phyloP scores from a whole-genome alignment of 2,329 filamentous ascomycete genomes.

The Xylaria sp. region DNA sequence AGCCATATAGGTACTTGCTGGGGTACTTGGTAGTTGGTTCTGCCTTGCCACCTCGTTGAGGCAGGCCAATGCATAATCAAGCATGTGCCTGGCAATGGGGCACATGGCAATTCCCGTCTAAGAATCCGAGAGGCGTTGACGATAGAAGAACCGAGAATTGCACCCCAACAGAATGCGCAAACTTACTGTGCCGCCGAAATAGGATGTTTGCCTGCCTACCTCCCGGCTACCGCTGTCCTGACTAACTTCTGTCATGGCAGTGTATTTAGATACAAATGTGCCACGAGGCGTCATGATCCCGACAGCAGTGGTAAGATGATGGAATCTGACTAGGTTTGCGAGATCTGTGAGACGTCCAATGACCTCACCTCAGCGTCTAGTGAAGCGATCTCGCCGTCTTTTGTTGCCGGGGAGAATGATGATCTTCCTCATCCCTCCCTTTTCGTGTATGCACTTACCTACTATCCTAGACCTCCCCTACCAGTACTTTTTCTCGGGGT shows the following conservation, averaged over 20 bases:
- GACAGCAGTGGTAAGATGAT: slow-evolving; percentile 26
- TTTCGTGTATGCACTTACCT: background rate
- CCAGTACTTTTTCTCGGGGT: background rate
- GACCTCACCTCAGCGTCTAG: slow-evolving; percentile 22
- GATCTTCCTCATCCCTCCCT: background rate
- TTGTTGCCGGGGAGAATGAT: background rate
- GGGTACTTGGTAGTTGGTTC: background rate
- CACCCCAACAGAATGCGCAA: slow-evolving; percentile 18
- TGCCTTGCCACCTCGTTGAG: slow-evolving; percentile 11
- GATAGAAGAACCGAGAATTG: slow-evolving; percentile 22
- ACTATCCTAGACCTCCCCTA: background rate
- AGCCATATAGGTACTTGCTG: background rate
- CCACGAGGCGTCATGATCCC: slow-evolving; percentile 11
- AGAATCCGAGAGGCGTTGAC: slow-evolving; percentile 10
- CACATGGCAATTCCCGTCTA: slow-evolving; percentile 34
- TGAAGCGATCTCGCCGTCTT: slow-evolving; percentile 12
- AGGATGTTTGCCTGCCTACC: background rate
- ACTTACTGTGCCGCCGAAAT: background rate
- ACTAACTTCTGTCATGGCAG: too few species aligned
- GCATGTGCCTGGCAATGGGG: slow-evolving; percentile 32
- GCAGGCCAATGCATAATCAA: slow-evolving; percentile 28
- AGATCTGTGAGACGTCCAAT: slow-evolving; percentile 22
- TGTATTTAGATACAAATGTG: slow-evolving; percentile 8
- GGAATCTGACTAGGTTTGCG: slow-evolving; percentile 28
- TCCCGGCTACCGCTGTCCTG: slow-evolving; percentile 2